A percentile compares a stretch with the other conserved stretches of the same genome.
phyloP scores from a whole-genome alignment of 2,329 filamentous ascomycete species.

The Phoma sp. region DNA sequence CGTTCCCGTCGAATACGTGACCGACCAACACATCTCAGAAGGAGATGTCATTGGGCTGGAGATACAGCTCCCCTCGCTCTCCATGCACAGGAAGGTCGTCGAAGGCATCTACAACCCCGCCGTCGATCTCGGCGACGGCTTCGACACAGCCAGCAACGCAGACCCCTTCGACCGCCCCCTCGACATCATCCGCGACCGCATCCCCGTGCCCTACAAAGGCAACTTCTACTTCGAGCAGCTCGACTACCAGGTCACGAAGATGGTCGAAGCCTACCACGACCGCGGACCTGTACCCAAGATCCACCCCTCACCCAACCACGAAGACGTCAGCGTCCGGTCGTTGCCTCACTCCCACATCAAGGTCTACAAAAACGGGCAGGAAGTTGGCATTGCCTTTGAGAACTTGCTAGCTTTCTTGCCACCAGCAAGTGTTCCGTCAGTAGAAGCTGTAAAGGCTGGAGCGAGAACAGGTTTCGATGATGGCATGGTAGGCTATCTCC shows the following conservation, averaged over 20 bases:
- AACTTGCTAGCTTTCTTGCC: conserved; percentile 90
- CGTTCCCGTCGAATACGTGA: conserved; percentile 56
- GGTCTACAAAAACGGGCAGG: conserved; percentile 89
- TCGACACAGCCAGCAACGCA: conserved; percentile 55
- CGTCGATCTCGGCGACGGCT: conserved; percentile 70
- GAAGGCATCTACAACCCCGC: conserved; percentile 87
- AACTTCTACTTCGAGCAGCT: conserved; percentile 94
- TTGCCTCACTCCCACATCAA: conserved; percentile 86
- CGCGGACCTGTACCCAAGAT: conserved; percentile 64
- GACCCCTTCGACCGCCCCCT: conserved; percentile 61
- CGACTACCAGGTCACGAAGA: conserved; percentile 86
- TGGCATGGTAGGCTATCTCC: conserved; percentile 94
- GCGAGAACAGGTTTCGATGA: conserved; percentile 90
- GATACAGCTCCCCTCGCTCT: conserved; percentile 85
- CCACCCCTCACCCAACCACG: conserved; percentile 77
- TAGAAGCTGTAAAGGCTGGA: conserved; percentile 72
- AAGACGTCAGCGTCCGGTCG: conserved; percentile 77
- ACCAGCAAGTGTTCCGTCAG: conserved; percentile 78
- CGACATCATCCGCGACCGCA: conserved; percentile 92
- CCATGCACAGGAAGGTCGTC: conserved; percentile 86
- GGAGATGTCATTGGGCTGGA: conserved; percentile 95
- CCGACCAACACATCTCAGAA: conserved; percentile 79
- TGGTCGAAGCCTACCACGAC: conserved; percentile 73
- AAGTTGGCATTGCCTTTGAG: conserved; percentile 87
- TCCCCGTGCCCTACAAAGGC: conserved; percentile 91